Evolutionary conservation across 768 basidiomycete genomes (phyloP).

Genomic region (Rhizopogon rudus): DNA sequence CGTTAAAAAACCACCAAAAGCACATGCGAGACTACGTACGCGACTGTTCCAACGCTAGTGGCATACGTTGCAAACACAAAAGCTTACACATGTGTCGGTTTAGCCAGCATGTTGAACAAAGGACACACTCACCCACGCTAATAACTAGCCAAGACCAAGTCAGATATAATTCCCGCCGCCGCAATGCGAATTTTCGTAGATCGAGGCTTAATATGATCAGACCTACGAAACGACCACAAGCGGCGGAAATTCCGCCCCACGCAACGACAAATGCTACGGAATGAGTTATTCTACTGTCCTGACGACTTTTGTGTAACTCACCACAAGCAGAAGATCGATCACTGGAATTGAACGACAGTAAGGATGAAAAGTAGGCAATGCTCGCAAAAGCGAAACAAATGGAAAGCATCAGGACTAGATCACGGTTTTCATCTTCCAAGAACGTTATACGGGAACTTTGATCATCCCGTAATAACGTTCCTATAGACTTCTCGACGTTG

Average conservation of each 20-base stretch:
- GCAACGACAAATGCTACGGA: conserved; percentile 38
- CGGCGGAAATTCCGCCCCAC: conserved; percentile 38
- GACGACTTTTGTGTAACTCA: conserved; percentile 7
- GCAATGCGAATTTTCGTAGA: conserved; percentile 25
- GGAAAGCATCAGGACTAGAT: conserved; percentile 19
- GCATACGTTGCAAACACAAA: conserved; percentile 38
- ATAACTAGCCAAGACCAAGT: conserved; percentile 27
- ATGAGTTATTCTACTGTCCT: not conserved
- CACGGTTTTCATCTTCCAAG: conserved; percentile 1
- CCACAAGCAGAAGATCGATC: conserved; percentile 18
- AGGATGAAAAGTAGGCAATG: conserved; percentile 25
- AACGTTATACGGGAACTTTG: no score
- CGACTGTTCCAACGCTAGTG: conserved; percentile 29
- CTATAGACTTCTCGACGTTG: not conserved
- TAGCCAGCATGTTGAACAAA: not conserved
- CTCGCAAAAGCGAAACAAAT: conserved; percentile 27
- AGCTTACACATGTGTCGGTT: conserved; percentile 15
- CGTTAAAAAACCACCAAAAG: not conserved
- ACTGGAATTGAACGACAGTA: conserved; percentile 20
- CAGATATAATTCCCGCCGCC: conserved; percentile 26
- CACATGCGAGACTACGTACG: conserved; percentile 17
- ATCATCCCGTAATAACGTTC: not conserved
- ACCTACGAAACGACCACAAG: conserved; percentile 35
- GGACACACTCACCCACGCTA: conserved; percentile 28
- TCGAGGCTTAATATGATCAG: conserved; percentile 31